Evolutionary conservation across 179 eudicot genomes (phyloP), one percentile per base, ranked within the genome.

Genomic region (Spergularia azorica): DNA sequence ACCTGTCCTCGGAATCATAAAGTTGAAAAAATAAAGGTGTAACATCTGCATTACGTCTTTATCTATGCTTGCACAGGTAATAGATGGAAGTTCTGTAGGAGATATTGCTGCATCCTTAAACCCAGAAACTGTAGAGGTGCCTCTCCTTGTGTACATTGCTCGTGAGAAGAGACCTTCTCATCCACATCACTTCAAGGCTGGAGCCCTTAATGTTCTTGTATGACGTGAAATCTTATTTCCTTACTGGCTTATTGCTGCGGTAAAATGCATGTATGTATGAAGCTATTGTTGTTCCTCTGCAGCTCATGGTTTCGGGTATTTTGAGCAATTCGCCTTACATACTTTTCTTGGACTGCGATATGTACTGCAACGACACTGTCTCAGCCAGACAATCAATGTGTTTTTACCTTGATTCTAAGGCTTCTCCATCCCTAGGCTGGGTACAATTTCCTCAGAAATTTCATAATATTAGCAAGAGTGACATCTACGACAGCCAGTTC

Each of bases 141-240:
- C 97, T 26, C 87, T 80, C 17, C 86, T 92, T 48, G 88, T 90
- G 26, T 92, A 90, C 67, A 85, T 92, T 67, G 86, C 97, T 67
- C 89, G 92, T 3, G 92, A 92, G 79, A 92, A 87, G 77, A 82
- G 84, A 73, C 86, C 87, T 11, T 86, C 89, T n/a, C 83, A 72
- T 57, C 89, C 91, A 36, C 94, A 88, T 76, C 82, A 83, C 73
- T 91, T 90, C 83, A 92, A 92, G 80, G 97, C 92, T 3, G 97
- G 97, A 77, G 90, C 97, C 73, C 87, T 92, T 14, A 92, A 92
- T 63, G 84, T 79, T 50, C 91, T 90, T 18, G 97, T 90, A 87
- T 9, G 76, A 41, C 12, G 12, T 54, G 36, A 20, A 54, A 26
- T 77, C 64, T 21, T 13, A 16, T 51, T 41, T 48, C 8, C 73